phyloP scores from a whole-genome alignment of 2,329 filamentous ascomycete species.

The Claviceps africana region DNA sequence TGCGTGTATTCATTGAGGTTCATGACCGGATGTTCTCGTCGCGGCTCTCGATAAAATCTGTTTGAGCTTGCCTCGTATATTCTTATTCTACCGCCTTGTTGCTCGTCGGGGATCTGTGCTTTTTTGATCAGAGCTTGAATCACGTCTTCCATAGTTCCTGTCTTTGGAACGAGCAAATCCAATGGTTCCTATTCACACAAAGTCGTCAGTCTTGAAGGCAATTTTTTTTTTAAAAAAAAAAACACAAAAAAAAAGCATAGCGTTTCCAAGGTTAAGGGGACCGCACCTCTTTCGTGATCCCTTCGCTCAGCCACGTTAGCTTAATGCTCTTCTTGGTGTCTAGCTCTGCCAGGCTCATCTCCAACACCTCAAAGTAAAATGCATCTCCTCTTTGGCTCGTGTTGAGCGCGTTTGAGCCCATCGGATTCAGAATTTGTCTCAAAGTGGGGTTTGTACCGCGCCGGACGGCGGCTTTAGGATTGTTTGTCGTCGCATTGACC shows the following conservation, averaged over 20 bases:
- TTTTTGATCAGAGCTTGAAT: conserved; percentile 67
- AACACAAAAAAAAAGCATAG: not conserved
- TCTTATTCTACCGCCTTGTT: conserved; percentile 53
- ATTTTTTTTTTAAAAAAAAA: no score
- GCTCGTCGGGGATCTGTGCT: conserved; percentile 61
- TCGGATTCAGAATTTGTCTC: conserved; percentile 61
- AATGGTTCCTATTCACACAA: conserved; percentile 45
- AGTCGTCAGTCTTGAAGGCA: no score
- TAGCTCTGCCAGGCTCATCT: conserved; percentile 84
- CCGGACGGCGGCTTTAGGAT: conserved; percentile 66
- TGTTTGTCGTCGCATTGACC: conserved; percentile 61
- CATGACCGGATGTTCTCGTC: conserved; percentile 56
- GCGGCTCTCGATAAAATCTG: conserved; percentile 71
- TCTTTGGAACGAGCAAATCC: conserved; percentile 80
- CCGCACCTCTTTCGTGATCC: conserved; percentile 72
- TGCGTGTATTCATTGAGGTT: conserved; percentile 75
- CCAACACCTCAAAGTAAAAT: conserved; percentile 83
- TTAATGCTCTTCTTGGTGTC: conserved; percentile 85
- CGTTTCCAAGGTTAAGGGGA: not conserved
- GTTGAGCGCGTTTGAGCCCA: conserved; percentile 53
- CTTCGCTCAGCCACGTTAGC: conserved; percentile 74
- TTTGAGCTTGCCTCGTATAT: conserved; percentile 72
- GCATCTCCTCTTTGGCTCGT: conserved; percentile 60
- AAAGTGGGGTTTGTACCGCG: conserved; percentile 58
- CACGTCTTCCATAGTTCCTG: conserved; percentile 65